These are phyloP conservation scores for Bryum argenteum DNA, from an alignment of 225 moss, liverwort and hornwort species.

Conservation along the genomic window DNA sequence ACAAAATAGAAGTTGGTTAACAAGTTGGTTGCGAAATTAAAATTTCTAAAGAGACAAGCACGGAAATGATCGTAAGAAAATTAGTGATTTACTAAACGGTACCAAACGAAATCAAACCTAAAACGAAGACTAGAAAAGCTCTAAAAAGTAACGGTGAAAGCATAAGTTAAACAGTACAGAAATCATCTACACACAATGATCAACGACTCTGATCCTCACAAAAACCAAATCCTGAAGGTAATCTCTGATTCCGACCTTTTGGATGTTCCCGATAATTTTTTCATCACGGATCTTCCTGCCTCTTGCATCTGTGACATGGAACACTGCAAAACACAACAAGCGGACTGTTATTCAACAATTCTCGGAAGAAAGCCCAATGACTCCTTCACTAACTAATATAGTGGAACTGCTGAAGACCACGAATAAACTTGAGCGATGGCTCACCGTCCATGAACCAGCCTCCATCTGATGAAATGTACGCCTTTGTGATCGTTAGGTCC, in stretches of 20 bases:
- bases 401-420: constrained; percentile 1
- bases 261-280: constrained; percentile 64
- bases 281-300: constrained; percentile 70
- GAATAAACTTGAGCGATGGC: constrained; percentile 14
- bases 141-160: too few relatives aligned
- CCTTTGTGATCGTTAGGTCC: constrained; percentile 53
- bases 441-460: constrained; percentile 69
- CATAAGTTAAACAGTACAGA: too few relatives aligned
- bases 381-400: not conserved
- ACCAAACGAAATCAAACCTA: too few relatives aligned
- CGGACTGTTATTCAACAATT: constrained; percentile 21
- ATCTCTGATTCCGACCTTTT: constrained; percentile 43
- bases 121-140: too few relatives aligned
- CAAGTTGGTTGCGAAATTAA: too few relatives aligned
- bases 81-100: too few relatives aligned
- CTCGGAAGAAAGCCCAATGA: not conserved
- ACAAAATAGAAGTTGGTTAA: not conserved
- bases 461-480: constrained; percentile 59
- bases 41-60: too few relatives aligned
- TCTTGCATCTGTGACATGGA: constrained; percentile 74
- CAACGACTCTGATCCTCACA: too few relatives aligned
- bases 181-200: not conserved
- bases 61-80: too few relatives aligned
- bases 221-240: not conserved
- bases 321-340: constrained; percentile 58